Conservation (phyloP, 495 filamentous ascomycete species). For the Cudoniella acicularis region DNA sequence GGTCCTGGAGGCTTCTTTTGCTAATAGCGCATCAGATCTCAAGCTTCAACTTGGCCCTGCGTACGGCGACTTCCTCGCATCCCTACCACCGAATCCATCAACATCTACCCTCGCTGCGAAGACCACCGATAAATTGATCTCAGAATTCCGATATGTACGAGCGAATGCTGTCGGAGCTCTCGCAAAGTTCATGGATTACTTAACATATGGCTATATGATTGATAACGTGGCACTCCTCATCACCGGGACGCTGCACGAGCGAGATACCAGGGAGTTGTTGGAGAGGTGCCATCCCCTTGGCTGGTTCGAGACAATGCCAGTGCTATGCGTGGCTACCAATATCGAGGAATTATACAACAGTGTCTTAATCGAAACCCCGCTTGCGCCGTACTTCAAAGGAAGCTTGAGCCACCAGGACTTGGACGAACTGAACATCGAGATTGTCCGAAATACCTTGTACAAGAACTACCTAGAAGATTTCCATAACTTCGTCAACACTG, state of each 20-base stretch:
- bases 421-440: constrained; percentile 99
- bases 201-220: constrained; percentile 99
- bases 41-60: constrained; percentile 95
- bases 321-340: constrained; percentile 95
- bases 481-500: constrained; percentile 80
- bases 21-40: constrained; percentile 60
- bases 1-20: constrained; percentile 15
- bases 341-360: constrained; percentile 99
- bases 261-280: constrained; percentile 92
- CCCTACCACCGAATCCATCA: constrained; percentile 93
- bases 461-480: constrained; percentile 99
- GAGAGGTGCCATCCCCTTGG: constrained; percentile 96
- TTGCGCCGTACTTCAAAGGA: constrained; percentile 95
- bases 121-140: constrained; percentile 95
- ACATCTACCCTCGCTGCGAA: constrained; percentile 92
- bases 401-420: constrained; percentile 92
- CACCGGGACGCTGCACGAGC: constrained; percentile 95
- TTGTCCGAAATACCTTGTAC: constrained; percentile 96
- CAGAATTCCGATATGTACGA: constrained; percentile 94
- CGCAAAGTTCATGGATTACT: constrained; percentile 91
- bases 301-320: constrained; percentile 98
- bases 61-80: constrained; percentile 94
- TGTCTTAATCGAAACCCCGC: constrained; percentile 91
- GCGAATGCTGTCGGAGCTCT: constrained; percentile 87
- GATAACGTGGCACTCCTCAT: constrained; percentile 98